Base-by-base conservation (phyloP, 345 rosid genomes). In the Iberis pinnata region DNA sequence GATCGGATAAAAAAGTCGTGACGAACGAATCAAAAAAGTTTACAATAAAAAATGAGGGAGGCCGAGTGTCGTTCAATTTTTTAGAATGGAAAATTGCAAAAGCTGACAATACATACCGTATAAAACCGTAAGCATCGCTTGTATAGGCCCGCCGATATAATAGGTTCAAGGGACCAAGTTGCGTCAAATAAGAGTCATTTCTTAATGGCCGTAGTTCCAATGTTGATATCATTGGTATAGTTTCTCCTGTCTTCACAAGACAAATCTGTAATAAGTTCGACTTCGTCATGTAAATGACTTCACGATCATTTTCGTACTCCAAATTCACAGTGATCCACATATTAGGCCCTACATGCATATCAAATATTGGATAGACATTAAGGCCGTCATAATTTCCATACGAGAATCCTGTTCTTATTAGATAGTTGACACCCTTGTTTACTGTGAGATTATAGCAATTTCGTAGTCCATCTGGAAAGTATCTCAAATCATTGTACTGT, bases 321-420 rank as follows among this genome's bases (percentile, higher is more conserved):
- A 73, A 6, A 18, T 10, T 37, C 13, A 76, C 57, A 0, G 72
- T 13, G 0, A 0, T 43, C 85, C 80, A 80, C 14, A 27, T 33
- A 8, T 80, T 75, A 13, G 74, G 70, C 18, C 80, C 87, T 0
- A 78, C 12, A 26, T 71, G 25, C 2, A 80, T 5, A 38, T 76
- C 71, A 5, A 79, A 79, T 10, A 4, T 22, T 6, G 77, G 79
- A 2, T 7, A 0, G 1, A 50, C 17, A 13, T 60, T 41, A 15
- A 29, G 53, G 1, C 40, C 68, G 22, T 79, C 81, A 27, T 79
- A 79, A 7, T 74, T 76, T 37, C 75, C 84, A 25, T 74, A 74
- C 53, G 32, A 12, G 56, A 76, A 74, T n/a, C 8, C 16, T 0
- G 68, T 77, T 33, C 71, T 53, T 15, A 76, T 67, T 4, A 71